Evolutionary conservation across 345 rosid genomes (phyloP).

Genomic region (Geranium rotundifolium): DNA sequence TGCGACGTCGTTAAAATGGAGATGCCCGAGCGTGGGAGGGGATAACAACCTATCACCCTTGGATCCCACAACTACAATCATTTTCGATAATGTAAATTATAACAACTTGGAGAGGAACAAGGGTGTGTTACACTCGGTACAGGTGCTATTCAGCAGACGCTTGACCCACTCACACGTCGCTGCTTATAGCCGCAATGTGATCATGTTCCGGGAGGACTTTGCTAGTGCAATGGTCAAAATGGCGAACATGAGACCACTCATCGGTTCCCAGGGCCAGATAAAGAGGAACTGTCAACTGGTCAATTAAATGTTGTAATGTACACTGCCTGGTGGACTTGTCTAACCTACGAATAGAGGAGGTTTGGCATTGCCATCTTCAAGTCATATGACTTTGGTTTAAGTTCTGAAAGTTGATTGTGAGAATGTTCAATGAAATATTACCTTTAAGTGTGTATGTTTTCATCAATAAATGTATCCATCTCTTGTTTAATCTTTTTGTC

Average conservation of each 20-base stretch:
- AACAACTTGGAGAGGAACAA: conserved; percentile 44
- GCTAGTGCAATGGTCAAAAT: conserved; percentile 76
- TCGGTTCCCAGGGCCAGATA: conserved; percentile 57
- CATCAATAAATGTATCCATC: too few species aligned
- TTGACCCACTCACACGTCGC: conserved; percentile 50
- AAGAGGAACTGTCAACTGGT: conserved; percentile 70
- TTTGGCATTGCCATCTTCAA: too few species aligned
- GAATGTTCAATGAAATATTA: too few species aligned
- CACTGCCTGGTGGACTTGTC: too few species aligned
- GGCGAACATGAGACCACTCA: conserved; percentile 45
- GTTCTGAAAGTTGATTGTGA: too few species aligned
- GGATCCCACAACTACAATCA: conserved; percentile 58
- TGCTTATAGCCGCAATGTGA: conserved; percentile 44
- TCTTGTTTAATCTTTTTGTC: too few species aligned
- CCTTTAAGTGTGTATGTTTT: too few species aligned
- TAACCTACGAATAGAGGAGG: too few species aligned
- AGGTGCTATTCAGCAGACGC: conserved; percentile 61
- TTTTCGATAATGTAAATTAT: conserved; percentile 67
- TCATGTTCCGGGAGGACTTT: conserved; percentile 71
- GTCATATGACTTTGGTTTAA: too few species aligned
- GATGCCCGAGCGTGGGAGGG: conserved; percentile 53
- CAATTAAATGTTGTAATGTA: too few species aligned
- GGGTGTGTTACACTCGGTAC: conserved; percentile 72
- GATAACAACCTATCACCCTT: conserved; percentile 51
- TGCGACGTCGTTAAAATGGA: conserved; percentile 26